Evolutionary conservation across 2,329 filamentous ascomycete species (phyloP).

Genomic region (Colletotrichum sp.): DNA sequence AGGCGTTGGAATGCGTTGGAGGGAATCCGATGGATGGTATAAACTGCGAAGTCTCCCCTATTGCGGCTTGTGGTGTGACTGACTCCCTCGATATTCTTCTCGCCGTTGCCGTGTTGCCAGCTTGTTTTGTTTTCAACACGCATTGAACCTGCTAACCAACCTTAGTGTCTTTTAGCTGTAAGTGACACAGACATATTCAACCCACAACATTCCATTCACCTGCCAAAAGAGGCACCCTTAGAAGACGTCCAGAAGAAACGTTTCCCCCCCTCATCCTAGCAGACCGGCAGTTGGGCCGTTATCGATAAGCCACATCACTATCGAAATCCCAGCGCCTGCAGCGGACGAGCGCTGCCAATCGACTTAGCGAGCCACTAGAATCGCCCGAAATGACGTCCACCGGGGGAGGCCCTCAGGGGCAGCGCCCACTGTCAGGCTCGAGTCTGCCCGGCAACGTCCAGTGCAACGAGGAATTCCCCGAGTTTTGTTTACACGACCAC

Average conservation of each 20-base stretch:
- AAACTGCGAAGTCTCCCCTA: not conserved
- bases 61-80: not conserved
- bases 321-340: slow-evolving; percentile 19
- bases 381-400: slow-evolving; percentile 20
- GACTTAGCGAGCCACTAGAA: slow-evolving; percentile 20
- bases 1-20: not conserved
- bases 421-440: slow-evolving; percentile 15
- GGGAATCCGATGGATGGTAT: not conserved
- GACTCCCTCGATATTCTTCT: not conserved
- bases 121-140: not conserved
- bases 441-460: slow-evolving; percentile 41
- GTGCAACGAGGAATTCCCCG: slow-evolving; percentile 40
- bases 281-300: slow-evolving; percentile 9
- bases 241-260: not conserved
- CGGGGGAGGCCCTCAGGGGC: slow-evolving; percentile 17
- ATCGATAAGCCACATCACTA: slow-evolving; percentile 14
- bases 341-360: slow-evolving; percentile 18
- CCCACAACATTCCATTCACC: not conserved
- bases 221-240: not conserved
- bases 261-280: not conserved
- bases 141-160: not conserved
- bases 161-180: not conserved
- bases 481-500: slow-evolving; percentile 47
- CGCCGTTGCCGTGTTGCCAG: not conserved
- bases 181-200: not conserved